Conservation (phyloP, 352 stramenopile species). For the Hyaloperonospora arabidopsidis region DNA sequence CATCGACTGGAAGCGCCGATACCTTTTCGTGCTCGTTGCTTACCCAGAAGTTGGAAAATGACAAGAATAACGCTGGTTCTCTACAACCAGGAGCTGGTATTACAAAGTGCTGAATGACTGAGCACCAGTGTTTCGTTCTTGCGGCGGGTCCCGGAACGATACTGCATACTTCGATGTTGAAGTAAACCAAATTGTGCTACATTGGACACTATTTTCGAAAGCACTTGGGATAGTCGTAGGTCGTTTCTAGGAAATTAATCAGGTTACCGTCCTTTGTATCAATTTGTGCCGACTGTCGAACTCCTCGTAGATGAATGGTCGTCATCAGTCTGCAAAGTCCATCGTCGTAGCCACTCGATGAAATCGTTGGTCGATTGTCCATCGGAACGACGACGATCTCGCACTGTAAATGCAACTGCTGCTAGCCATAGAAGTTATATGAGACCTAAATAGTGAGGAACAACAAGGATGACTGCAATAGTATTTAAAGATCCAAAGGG, state of each 20-base stretch:
- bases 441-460: too few species aligned
- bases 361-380: not conserved
- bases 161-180: too few species aligned
- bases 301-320: conserved; percentile 1
- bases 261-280: not conserved
- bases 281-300: conserved; percentile 12
- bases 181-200: too few species aligned
- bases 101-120: not conserved
- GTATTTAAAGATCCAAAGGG: too few species aligned
- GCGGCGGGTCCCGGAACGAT: conserved; percentile 15
- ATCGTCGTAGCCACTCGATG: not conserved
- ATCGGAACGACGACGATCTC: not conserved
- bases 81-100: not conserved
- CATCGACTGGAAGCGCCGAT: conserved; percentile 10
- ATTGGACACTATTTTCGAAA: too few species aligned
- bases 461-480: too few species aligned
- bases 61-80: not conserved
- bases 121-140: conserved; percentile 10
- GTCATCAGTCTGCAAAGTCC: not conserved
- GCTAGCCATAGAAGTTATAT: too few species aligned
- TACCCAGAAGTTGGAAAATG: conserved; percentile 24
- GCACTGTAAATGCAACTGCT: too few species aligned
- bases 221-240: too few species aligned
- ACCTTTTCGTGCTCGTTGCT: conserved; percentile 4
- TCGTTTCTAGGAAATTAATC: too few species aligned